phyloP scores from a whole-genome alignment of 2,329 filamentous ascomycete species.

The Beauveria scarabaeidicola region DNA sequence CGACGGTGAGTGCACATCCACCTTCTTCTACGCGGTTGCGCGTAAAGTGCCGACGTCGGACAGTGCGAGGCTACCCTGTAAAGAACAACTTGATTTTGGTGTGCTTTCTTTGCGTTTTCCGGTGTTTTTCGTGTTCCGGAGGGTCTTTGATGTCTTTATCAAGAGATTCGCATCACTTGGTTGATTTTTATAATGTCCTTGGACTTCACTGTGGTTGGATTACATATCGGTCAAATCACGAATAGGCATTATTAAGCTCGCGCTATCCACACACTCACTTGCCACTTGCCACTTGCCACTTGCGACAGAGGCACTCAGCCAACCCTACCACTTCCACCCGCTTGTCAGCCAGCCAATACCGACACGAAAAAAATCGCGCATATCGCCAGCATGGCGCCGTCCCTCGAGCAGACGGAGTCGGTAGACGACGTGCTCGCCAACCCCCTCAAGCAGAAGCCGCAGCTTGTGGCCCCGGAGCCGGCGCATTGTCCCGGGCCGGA shows the following conservation, averaged over 20 bases:
- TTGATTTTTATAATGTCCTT: background rate
- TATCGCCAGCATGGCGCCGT: slow-evolving; percentile 60
- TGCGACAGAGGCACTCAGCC: background rate
- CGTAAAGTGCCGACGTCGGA: background rate
- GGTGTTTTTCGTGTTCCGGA: background rate
- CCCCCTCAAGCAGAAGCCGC: slow-evolving; percentile 67
- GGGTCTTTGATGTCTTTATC: background rate
- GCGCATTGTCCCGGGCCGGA: slow-evolving; percentile 94
- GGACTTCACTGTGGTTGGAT: background rate
- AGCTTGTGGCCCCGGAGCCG: slow-evolving; percentile 88
- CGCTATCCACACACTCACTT: slow-evolving; percentile 7
- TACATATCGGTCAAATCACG: background rate
- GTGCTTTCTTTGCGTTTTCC: background rate
- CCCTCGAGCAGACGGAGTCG: slow-evolving; percentile 61
- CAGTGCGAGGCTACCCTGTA: background rate
- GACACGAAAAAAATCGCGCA: background rate
- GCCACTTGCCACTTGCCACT: slow-evolving; percentile 11
- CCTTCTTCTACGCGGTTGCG: background rate
- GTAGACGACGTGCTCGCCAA: slow-evolving; percentile 65
- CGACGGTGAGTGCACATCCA: background rate
- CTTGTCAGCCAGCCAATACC: background rate
- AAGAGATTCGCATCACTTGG: background rate
- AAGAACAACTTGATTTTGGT: too few relatives aligned
- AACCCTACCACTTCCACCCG: background rate
- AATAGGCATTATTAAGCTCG: slow-evolving; percentile 16